Conservation (phyloP, 805 yeast species). For the Alloascoidea africana region DNA sequence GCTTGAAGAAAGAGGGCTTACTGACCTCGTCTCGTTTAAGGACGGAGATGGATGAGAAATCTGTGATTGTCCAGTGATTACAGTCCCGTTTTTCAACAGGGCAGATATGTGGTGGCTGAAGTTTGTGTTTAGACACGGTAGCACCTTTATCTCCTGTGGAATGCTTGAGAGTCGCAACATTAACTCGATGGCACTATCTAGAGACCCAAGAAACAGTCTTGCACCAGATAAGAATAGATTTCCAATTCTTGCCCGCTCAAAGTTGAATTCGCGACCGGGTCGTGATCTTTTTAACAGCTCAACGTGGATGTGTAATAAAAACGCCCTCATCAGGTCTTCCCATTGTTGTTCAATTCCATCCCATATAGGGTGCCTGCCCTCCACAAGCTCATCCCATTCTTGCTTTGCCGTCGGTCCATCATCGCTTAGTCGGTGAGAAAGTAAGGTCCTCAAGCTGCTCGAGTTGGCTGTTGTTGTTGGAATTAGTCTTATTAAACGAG, state of each 20-base stretch:
- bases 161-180: slow-evolving; percentile 49
- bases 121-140: slow-evolving; percentile 76
- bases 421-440: slow-evolving; percentile 35
- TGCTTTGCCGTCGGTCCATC: slow-evolving; percentile 34
- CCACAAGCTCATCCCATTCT: slow-evolving; percentile 71
- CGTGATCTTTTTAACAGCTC: slow-evolving; percentile 59
- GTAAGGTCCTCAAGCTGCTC: slow-evolving; percentile 18
- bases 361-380: slow-evolving; percentile 69
- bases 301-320: slow-evolving; percentile 63
- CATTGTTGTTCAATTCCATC: slow-evolving; percentile 33
- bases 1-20: neutral
- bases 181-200: slow-evolving; percentile 73
- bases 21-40: neutral
- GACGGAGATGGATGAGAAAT: slow-evolving; percentile 64
- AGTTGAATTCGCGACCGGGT: slow-evolving; percentile 45
- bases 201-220: slow-evolving; percentile 66
- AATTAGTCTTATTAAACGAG: slow-evolving; percentile 62
- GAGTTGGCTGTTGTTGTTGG: slow-evolving; percentile 40
- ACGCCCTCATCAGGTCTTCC: slow-evolving; percentile 62
- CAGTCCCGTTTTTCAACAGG: slow-evolving; percentile 44
- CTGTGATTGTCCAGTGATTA: slow-evolving; percentile 84
- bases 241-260: slow-evolving; percentile 72
- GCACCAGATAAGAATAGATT: slow-evolving; percentile 74
- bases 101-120: slow-evolving; percentile 84
- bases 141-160: slow-evolving; percentile 34